A percentile compares a stretch with the other conserved stretches of the same genome.
phyloP scores from a whole-genome alignment of 2,329 filamentous ascomycete genomes.

The Berkeleyomyces rouxiae region DNA sequence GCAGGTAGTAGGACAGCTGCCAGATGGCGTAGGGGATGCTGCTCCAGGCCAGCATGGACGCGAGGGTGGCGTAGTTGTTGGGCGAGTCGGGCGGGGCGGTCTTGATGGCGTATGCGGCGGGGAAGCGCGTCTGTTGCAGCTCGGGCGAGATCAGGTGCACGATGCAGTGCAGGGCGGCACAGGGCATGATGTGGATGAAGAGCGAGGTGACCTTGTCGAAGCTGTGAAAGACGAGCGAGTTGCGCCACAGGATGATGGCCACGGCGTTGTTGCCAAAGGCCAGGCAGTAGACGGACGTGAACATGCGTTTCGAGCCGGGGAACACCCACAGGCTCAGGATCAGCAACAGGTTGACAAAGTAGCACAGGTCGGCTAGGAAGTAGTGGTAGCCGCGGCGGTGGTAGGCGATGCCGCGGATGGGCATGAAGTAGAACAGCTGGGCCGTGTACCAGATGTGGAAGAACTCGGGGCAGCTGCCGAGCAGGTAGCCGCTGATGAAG shows the following conservation, averaged over 20 bases:
- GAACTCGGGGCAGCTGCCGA: conserved; percentile 68
- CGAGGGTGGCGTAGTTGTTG: conserved; percentile 59
- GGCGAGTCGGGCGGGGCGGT: conserved; percentile 49
- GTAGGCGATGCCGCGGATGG: conserved; percentile 82
- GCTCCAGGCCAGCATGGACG: conserved; percentile 86
- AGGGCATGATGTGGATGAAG: conserved; percentile 99
- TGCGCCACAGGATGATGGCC: conserved; percentile 97
- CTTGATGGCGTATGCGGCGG: conserved; percentile 72
- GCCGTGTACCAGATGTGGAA: conserved; percentile 88
- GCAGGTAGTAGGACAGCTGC: conserved; percentile 84
- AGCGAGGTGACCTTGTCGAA: conserved; percentile 95
- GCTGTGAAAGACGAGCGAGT: conserved; percentile 94
- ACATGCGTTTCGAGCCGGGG: conserved; percentile 73
- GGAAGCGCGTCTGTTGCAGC: conserved; percentile 54
- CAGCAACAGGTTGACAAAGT: conserved; percentile 85
- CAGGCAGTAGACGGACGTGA: conserved; percentile 82
- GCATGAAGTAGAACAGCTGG: conserved; percentile 91
- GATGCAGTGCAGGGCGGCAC: conserved; percentile 78
- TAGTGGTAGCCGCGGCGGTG: conserved; percentile 88
- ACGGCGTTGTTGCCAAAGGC: conserved; percentile 94
- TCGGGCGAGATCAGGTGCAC: conserved; percentile 62
- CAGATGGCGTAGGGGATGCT: conserved; percentile 83
- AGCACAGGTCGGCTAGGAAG: conserved; percentile 92
- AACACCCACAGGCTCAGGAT: conserved; percentile 79
- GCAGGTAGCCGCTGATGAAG: conserved; percentile 86